Percentiles rank a stretch among this genome's conserved stretches.
These are phyloP conservation scores for Lachancea cidri DNA, from an alignment of 805 yeast species.

Conservation along the genomic window DNA sequence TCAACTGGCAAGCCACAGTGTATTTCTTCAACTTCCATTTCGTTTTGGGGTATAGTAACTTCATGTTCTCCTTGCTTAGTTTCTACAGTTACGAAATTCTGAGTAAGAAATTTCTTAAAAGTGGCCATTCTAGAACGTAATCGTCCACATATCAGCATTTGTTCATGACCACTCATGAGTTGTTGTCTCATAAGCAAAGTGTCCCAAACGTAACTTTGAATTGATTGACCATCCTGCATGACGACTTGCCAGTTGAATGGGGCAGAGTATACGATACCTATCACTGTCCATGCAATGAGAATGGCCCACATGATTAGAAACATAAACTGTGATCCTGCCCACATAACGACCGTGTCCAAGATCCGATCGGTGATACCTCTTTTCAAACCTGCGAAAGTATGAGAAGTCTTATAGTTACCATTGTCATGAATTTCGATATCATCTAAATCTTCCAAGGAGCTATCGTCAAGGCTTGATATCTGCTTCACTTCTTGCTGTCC, in stretches of 20 bases:
- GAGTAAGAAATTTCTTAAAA: constrained; percentile 14
- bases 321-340: constrained; percentile 27
- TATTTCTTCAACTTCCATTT: constrained; percentile 1
- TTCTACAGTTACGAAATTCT: background rate
- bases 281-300: constrained; percentile 25
- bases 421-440: constrained; percentile 12
- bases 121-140: constrained; percentile 29
- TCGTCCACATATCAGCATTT: constrained; percentile 23
- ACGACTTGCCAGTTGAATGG: constrained; percentile 38
- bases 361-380: constrained; percentile 20
- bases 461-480: constrained; percentile 14
- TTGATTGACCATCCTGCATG: constrained; percentile 40
- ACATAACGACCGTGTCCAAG: constrained; percentile 23
- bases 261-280: constrained; percentile 28
- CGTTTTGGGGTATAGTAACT: background rate
- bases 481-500: constrained; percentile 7
- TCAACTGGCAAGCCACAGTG: constrained; percentile 21
- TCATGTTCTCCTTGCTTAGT: background rate
- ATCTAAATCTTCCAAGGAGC: constrained; percentile 12
- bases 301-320: constrained; percentile 28
- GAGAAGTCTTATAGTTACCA: constrained; percentile 18
- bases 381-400: constrained; percentile 25
- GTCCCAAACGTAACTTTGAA: constrained; percentile 38
- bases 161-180: constrained; percentile 26
- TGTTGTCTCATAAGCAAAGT: constrained; percentile 40